These are phyloP conservation scores for Fusarium euwallaceae DNA, from an alignment of 2,329 filamentous ascomycete species.

Conservation along the genomic window DNA sequence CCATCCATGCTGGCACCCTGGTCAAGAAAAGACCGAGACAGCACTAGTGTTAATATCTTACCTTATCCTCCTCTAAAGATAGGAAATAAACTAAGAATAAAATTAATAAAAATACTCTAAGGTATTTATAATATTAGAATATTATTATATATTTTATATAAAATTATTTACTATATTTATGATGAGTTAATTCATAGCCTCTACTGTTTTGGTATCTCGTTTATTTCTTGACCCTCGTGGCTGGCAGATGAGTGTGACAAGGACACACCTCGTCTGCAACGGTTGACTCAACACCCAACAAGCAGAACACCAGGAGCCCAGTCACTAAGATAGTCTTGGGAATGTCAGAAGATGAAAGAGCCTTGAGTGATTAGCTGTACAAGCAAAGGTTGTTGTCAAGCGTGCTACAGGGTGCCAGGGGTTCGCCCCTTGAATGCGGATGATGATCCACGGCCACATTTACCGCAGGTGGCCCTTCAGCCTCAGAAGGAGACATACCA, in stretches of 20 bases:
- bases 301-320: background rate
- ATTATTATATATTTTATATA: no score
- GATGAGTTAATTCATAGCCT: no score
- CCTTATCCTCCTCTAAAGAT: no score
- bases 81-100: no score
- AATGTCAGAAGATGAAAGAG: background rate
- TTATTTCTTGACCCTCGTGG: background rate
- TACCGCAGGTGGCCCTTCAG: background rate
- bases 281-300: background rate
- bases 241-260: background rate
- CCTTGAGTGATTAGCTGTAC: no score
- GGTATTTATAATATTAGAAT: no score
- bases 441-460: background rate
- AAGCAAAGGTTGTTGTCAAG: background rate
- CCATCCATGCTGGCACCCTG: no score
- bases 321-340: background rate
- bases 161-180: no score
- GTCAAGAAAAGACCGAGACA: no score
- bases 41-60: no score
- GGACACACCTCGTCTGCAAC: background rate
- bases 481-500: fast-evolving
- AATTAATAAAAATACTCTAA: no score
- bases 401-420: background rate
- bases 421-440: background rate
- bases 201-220: no score